A percentile compares a stretch with the other conserved stretches of the same genome.
These are phyloP conservation scores for Oryza longistaminata DNA, from an alignment of 176 grass and related monocot species.

Conservation along the genomic window DNA sequence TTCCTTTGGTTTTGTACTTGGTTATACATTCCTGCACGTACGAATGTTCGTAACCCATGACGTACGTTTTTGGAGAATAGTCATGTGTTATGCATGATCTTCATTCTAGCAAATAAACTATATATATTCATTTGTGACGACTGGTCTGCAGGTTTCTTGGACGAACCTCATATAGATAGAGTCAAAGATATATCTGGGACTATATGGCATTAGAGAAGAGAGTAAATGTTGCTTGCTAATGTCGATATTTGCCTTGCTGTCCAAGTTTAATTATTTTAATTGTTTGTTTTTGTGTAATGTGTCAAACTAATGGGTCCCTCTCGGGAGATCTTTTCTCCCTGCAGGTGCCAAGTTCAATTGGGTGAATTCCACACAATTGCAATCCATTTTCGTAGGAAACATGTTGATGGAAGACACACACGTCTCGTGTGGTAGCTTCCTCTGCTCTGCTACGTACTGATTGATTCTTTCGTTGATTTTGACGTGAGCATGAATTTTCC, in stretches of 20 bases:
- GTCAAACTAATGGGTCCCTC: not conserved
- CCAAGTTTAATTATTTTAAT: not conserved
- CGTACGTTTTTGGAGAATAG: not conserved
- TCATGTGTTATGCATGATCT: not conserved
- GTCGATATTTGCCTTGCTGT: not conserved
- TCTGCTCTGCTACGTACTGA: not conserved
- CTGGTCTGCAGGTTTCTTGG: not conserved
- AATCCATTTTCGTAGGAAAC: not conserved
- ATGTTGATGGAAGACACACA: not conserved
- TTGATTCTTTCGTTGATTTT: conserved; percentile 2
- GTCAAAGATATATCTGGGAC: not conserved
- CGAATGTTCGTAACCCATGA: not conserved
- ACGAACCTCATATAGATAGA: not conserved
- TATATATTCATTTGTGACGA: not conserved
- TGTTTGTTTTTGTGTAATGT: not conserved
- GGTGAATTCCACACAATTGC: not conserved
- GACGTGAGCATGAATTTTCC: not conserved
- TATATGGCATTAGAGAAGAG: not conserved
- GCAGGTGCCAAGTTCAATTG: not conserved
- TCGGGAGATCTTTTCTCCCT: not conserved
- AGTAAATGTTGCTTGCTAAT: not conserved
- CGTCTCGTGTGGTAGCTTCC: not conserved
- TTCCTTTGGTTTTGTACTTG: not conserved
- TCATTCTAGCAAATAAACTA: not conserved
- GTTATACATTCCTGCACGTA: not conserved